phyloP scores from a whole-genome alignment of 2,329 filamentous ascomycete species.

The Colletotrichum sp. region DNA sequence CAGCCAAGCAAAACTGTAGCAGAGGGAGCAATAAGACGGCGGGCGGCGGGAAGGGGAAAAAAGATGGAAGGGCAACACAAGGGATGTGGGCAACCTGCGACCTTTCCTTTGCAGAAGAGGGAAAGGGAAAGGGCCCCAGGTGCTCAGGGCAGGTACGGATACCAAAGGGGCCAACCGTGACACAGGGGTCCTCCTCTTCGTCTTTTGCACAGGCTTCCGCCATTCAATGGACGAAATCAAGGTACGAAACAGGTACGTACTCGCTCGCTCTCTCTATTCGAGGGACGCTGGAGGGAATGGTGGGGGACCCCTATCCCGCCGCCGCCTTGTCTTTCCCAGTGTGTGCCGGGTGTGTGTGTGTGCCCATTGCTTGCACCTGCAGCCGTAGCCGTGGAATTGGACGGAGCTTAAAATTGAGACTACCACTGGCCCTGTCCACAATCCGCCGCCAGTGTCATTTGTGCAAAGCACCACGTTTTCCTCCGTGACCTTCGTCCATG shows the following conservation, averaged over 20 bases:
- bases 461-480: background rate
- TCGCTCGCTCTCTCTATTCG: background rate
- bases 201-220: background rate
- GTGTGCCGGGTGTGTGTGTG: background rate
- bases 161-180: background rate
- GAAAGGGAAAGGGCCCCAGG: background rate
- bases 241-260: background rate
- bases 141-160: background rate
- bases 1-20: background rate
- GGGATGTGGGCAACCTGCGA: background rate
- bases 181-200: background rate
- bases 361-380: background rate
- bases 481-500: background rate
- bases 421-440: background rate
- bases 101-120: background rate
- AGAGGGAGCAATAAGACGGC: background rate
- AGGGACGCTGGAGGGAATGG: background rate
- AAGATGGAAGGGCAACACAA: background rate
- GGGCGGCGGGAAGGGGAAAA: conserved; percentile 3
- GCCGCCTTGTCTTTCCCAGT: background rate
- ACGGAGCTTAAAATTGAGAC: conserved; percentile 11
- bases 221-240: background rate
- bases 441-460: background rate
- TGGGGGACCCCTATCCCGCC: conserved; percentile 10
- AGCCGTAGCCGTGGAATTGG: background rate